These are phyloP conservation scores for Medicago arabica DNA, from an alignment of 306 rosid genomes.

Conservation along the genomic window DNA sequence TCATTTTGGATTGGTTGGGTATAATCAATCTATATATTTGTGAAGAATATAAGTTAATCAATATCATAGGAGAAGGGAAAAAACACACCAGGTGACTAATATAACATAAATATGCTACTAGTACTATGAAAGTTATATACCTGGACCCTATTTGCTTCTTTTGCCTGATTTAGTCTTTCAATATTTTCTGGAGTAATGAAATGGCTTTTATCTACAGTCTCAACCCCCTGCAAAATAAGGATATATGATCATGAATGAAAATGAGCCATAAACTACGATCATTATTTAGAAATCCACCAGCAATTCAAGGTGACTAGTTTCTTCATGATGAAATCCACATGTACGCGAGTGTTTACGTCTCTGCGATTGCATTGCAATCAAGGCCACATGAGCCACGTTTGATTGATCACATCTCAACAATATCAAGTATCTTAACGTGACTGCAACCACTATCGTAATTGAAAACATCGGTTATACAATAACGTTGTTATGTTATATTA, in stretches of 20 bases:
- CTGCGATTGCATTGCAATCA: background rate
- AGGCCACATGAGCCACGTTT: background rate
- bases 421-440: background rate
- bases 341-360: background rate
- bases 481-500: background rate
- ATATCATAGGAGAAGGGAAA: background rate
- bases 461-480: background rate
- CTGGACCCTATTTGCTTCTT: slow-evolving; percentile 85
- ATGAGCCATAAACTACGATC: slow-evolving; percentile 2
- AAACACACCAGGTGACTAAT: background rate
- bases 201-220: slow-evolving; percentile 61
- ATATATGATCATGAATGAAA: slow-evolving; percentile 26
- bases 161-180: slow-evolving; percentile 80
- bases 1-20: slow-evolving; percentile 64
- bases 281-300: background rate
- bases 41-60: slow-evolving; percentile 12
- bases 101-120: slow-evolving; percentile 3
- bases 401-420: background rate
- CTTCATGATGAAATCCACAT: background rate
- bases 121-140: slow-evolving; percentile 36
- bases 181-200: slow-evolving; percentile 77
- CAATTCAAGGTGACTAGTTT: background rate
- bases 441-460: background rate
- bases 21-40: slow-evolving; percentile 70
- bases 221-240: slow-evolving; percentile 66